Conservation (phyloP, 1,139 yeast species). For the Candida mesenterica region DNA sequence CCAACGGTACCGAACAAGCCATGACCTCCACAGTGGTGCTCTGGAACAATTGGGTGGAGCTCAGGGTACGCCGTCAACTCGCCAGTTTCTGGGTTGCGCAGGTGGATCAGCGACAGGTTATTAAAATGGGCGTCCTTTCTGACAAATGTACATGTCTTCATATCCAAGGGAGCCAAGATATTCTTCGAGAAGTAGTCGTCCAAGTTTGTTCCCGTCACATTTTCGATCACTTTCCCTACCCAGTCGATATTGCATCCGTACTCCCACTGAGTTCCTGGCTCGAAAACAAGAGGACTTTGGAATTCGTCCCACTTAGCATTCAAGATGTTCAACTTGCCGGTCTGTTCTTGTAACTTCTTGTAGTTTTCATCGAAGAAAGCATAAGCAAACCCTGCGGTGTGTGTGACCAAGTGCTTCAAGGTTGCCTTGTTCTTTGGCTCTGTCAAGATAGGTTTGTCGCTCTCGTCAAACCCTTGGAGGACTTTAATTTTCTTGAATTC, state of each 20-base stretch:
- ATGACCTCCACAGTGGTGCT: conserved; percentile 53
- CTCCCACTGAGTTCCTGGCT: conserved; percentile 53
- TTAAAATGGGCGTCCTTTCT: conserved; percentile 27
- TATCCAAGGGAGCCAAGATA: conserved; percentile 46
- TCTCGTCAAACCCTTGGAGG: conserved; percentile 30
- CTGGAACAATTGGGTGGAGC: conserved; percentile 2
- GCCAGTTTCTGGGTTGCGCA: conserved; percentile 8
- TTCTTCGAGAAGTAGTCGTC: conserved; percentile 39
- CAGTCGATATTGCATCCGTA: conserved; percentile 56
- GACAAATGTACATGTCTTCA: no score
- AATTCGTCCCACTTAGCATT: conserved; percentile 29
- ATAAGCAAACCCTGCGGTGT: conserved; percentile 53
- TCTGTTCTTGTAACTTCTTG: conserved; percentile 5
- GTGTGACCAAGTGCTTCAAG: conserved; percentile 46
- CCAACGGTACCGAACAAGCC: conserved; percentile 45
- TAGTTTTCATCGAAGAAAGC: conserved; percentile 22
- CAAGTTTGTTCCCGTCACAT: conserved; percentile 41
- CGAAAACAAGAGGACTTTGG: conserved; percentile 38
- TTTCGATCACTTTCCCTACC: conserved; percentile 49
- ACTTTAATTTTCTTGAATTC: conserved; percentile 13
- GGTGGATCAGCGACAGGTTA: conserved; percentile 12
- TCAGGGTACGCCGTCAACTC: conserved; percentile 2
- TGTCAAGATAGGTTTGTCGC: conserved; percentile 35
- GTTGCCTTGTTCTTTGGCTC: conserved; percentile 42
- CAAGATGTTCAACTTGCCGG: conserved; percentile 25